Base-by-base conservation (phyloP, 2,329 filamentous ascomycete genomes). In the Paracamarosporium sp. region DNA sequence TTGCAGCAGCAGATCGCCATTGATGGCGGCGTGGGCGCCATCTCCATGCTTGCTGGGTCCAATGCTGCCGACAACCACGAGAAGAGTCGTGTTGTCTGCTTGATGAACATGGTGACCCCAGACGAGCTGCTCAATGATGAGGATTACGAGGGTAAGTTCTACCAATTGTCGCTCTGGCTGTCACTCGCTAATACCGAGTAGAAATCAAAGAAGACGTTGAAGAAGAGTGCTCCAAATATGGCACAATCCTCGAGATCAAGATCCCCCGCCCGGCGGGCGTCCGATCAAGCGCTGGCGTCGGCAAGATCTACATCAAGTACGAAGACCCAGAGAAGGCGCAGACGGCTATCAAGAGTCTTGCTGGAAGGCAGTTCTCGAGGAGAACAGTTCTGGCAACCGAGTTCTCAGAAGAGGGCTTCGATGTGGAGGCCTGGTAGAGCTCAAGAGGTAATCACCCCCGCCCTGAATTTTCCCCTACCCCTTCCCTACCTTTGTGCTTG, bases 291-390 rank as follows among this genome's bases (percentile, higher is more conserved):
- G 86, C 92, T 28, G 95, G 95, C 45, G 93, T 99, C 22, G 95
- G 95, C 74, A 99, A 98, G 84, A 98, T 99, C 66, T 99, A 90
- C 75, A 89, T 99, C 81, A 98, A 97, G 76, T 99, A 92, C 72
- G 91, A 95, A 63, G 86, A 83, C 3, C 81, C 86, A 2, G 92
- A 93, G 50, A 87, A 89, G 8, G 91, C 94, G 20, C 89, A 90
- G 61, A 93, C 91, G 71, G 96, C 95, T 7, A 82, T 99, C 55
- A 88, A 90, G 69, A 89, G 92, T n/a, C 82, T 99, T 67, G 95
- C 96, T 28, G 95, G 95, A 45, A 86, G 96, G 64, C 97, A 98
- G 76, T 99, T 99, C 75, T 91, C 93, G 0, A 92, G 98, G 79
- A 87, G 96, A 68, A 99, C 95, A 3, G 96, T 99, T 27, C 93